Evolutionary conservation across 768 basidiomycete genomes (phyloP), one percentile per base, ranked within the genome.

Genomic region (Myochromella boudieri): DNA sequence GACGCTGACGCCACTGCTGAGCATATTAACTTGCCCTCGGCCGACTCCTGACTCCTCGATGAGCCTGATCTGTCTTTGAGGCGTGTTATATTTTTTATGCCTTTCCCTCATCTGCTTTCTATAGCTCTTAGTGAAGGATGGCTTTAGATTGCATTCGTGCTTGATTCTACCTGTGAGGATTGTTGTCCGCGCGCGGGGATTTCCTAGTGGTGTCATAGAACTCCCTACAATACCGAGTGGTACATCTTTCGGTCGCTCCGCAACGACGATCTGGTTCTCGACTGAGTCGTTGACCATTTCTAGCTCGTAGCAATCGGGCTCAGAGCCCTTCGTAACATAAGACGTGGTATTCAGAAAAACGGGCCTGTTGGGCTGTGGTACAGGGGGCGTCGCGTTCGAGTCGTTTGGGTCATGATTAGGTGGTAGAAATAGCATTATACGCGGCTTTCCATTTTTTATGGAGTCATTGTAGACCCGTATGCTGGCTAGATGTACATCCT

Each of bases 231-330:
- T 34, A 47, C 63, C 65, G 48, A 77, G 57, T 22, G 74, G 64
- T 15, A 71, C 25, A 63, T 81, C 86, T 58, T 89, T 91, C 18
- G 85, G 84, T 42, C 85, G 80, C 64, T 92, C 89, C 0, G 89
- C 90, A 27, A 93, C 80, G 22, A 92, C 88, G 46, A 89, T 77
- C 64, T 92, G 85, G 68, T 93, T 94, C 56, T 89, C 87, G 7
- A 91, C 86, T 25, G 80, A 66, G 52, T 91, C 85, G 52, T 91
- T 87, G 33, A 92, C 82, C 81, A 95, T 91, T 33, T 91, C 85
- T 26, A 97, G 74, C 56, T 92, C 89, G 68, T 92, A 97, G 64
- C 83, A 78, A 57, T 87, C 86, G 4, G 77, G 78, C 51, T 81
- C 76, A 4, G 66, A 58, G 4, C 65, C 67, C 1, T 59, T 59